These are phyloP conservation scores for Pestalotiopsis sp. DNA, from an alignment of 2,329 filamentous ascomycete species.

Conservation along the genomic window DNA sequence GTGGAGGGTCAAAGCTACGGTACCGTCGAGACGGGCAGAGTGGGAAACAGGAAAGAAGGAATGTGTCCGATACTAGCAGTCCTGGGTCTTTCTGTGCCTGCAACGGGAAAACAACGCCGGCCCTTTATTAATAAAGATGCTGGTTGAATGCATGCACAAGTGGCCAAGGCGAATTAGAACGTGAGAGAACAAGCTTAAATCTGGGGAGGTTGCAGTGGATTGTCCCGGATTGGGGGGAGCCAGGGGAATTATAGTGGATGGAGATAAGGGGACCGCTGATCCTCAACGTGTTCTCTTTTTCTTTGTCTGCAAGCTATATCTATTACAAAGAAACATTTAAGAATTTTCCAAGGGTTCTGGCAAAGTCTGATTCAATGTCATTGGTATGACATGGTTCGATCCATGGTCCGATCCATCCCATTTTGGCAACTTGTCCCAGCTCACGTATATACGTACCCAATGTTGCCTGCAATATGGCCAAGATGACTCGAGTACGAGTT, in stretches of 20 bases:
- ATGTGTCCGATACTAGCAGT: neutral
- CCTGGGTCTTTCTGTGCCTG: neutral
- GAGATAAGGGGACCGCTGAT: neutral
- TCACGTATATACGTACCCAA: neutral
- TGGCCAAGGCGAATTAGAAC: neutral
- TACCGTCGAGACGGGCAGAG: neutral
- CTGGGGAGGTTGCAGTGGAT: conserved; percentile 3
- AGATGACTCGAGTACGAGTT: too few relatives aligned
- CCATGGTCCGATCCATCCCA: conserved; percentile 12
- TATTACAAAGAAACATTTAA: conserved; percentile 4
- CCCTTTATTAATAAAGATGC: neutral
- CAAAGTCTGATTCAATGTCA: conserved; percentile 4
- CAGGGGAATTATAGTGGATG: neutral
- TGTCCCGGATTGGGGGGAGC: neutral
- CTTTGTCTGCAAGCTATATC: neutral
- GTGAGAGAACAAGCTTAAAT: conserved; percentile 4
- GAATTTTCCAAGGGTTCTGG: neutral
- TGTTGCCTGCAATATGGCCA: neutral
- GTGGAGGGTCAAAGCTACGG: conserved; percentile 5
- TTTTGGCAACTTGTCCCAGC: conserved; percentile 1
- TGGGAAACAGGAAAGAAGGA: neutral
- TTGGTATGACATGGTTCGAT: conserved; percentile 16
- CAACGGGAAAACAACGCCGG: neutral
- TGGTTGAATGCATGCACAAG: conserved; percentile 6
- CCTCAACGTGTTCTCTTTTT: conserved; percentile 16